Base-by-base conservation (phyloP, 306 rosid species). In the Calophaca sinica region DNA sequence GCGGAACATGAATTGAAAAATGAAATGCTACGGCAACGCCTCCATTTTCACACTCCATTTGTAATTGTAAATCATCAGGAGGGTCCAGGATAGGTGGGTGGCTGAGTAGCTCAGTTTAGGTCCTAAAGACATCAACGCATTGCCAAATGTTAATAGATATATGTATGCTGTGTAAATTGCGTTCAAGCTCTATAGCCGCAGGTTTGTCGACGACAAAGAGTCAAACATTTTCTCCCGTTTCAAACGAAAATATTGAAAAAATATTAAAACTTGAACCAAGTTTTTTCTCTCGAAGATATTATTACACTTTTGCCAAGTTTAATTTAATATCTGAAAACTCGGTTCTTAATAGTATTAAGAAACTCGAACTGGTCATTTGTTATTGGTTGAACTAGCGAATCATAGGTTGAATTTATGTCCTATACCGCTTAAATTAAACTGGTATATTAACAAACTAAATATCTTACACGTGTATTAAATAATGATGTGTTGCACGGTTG, bases 141-240 rank as follows among this genome's bases (percentile, higher is more conserved):
- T 60, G 81, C 87, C 86, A 89, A 69, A 39, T 89, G 93, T 92
- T 70, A 58, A 85, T 87, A 87, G 74, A 72, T 80, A 76, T 57
- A 67, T 44, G 57, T 38, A 44, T 60, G 84, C 64, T 15, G 55
- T 35, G 44, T 76, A 63, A 76, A 70, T 89, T 76, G 53, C 61
- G 20, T 65, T 73, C 63, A 26, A 77, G 48, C 68, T 35, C 9
- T 58, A 48, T 48, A 5, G 70, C 5, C 38, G 11, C 36, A 32
- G 11, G 44, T 13, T 20, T 46, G 6, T 48, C 28, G 35, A 14
- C 44, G 26, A 20, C 26, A 20, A 20, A 65, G 31, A 7, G 42
- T 42, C 31, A 5, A 45, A 12, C 42, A 20, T 31, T 48, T 52
- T 55, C 38, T 14, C 11, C 9, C 36, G 2, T 62, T 33, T 2